Conservation (phyloP, 2,329 filamentous ascomycete species). For the Didymella sp. region DNA sequence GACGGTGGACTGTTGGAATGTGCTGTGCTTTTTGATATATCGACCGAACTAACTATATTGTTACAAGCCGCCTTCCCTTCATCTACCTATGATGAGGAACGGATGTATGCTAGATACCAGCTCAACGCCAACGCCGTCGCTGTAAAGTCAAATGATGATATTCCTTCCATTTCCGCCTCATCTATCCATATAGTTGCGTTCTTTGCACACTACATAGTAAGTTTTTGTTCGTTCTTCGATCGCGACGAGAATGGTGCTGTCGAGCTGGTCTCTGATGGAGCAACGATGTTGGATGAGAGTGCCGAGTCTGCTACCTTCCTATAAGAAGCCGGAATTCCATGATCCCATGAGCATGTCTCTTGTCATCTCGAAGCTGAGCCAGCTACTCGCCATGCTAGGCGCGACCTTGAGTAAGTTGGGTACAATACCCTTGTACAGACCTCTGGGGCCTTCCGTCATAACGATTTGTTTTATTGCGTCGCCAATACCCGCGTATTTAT, state of each 20-base stretch:
- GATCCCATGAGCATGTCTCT: constrained; percentile 77
- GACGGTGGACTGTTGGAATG: neutral
- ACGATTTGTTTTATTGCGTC: constrained; percentile 86
- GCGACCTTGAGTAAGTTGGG: constrained; percentile 97
- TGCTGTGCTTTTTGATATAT: neutral
- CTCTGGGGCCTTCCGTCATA: constrained; percentile 79
- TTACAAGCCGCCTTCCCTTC: constrained; percentile 9
- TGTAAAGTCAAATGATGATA: constrained; percentile 5
- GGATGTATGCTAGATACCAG: constrained; percentile 11
- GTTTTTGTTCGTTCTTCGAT: neutral
- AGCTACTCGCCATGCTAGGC: constrained; percentile 97
- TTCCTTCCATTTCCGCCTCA: neutral
- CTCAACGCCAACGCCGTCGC: constrained; percentile 17
- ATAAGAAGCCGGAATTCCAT: constrained; percentile 42
- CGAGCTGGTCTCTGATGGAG: neutral
- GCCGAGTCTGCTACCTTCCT: constrained; percentile 8
- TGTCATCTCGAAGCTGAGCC: constrained; percentile 95
- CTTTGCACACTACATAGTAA: constrained; percentile 1
- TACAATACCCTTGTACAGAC: constrained; percentile 94
- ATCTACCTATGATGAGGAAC: constrained; percentile 12
- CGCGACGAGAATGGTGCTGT: neutral
- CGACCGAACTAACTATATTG: constrained; percentile 7
- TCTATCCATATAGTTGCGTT: neutral
- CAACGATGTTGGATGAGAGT: neutral
- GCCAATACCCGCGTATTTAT: constrained; percentile 86